These are phyloP conservation scores for Nephromyces sp. DNA, from an alignment of 169 alveolate species.

Conservation along the genomic window DNA sequence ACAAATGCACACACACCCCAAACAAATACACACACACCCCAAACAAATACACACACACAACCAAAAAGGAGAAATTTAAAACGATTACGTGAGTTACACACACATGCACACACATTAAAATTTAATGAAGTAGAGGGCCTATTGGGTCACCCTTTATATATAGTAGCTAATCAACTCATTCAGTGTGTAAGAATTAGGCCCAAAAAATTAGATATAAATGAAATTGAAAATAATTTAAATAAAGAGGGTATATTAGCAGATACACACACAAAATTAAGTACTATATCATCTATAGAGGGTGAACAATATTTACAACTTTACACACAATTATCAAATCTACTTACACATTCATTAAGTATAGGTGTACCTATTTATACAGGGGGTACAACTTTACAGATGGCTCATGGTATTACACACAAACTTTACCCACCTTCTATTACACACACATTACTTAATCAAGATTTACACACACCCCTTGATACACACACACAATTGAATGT, in stretches of 20 bases:
- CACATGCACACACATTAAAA: too few relatives aligned
- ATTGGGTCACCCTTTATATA: background rate
- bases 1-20: background rate
- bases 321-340: too few relatives aligned
- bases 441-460: too few relatives aligned
- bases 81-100: too few relatives aligned
- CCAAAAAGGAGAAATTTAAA: too few relatives aligned
- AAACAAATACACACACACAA: background rate
- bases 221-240: background rate
- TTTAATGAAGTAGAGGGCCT: background rate
- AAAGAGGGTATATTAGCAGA: background rate
- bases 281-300: background rate
- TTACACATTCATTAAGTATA: too few relatives aligned
- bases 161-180: background rate
- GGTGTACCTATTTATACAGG: background rate
- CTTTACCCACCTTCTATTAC: too few relatives aligned
- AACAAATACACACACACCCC: background rate
- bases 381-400: background rate
- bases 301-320: background rate
- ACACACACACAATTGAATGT: too few relatives aligned
- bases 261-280: background rate
- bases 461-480: too few relatives aligned
- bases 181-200: background rate
- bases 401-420: background rate
- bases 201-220: background rate